These are phyloP conservation scores for Ceriops zippeliana DNA, from an alignment of 345 rosid species.

Conservation along the genomic window DNA sequence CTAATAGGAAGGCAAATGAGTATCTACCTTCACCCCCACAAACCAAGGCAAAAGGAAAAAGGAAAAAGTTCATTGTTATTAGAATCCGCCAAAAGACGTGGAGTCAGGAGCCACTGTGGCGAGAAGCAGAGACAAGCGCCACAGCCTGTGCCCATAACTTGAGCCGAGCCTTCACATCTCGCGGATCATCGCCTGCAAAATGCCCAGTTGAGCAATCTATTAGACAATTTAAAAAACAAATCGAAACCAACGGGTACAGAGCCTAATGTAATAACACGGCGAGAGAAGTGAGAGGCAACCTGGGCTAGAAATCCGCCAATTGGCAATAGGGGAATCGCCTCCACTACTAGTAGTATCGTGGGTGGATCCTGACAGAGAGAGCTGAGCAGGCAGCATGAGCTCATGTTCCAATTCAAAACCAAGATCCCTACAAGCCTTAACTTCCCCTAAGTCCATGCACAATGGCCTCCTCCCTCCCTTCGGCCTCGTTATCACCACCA, in stretches of 20 bases:
- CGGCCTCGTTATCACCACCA: constrained; percentile 80
- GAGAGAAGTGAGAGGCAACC: constrained; percentile 33
- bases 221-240: neutral
- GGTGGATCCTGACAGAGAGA: constrained; percentile 53
- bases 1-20: constrained; percentile 4
- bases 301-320: constrained; percentile 90
- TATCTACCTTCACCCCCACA: constrained; percentile 7
- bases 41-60: neutral
- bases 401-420: constrained; percentile 88
- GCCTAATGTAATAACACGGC: neutral
- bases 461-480: constrained; percentile 69
- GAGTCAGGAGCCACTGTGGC: constrained; percentile 21
- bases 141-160: constrained; percentile 98
- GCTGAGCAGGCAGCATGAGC: constrained; percentile 52
- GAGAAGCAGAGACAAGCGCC: constrained; percentile 64
- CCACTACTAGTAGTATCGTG: constrained; percentile 66
- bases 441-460: constrained; percentile 90
- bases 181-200: constrained; percentile 77
- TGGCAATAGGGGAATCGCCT: constrained; percentile 80
- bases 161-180: constrained; percentile 87
- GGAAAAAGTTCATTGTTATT: constrained; percentile 11
- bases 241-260: neutral
- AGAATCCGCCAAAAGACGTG: constrained; percentile 9
- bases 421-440: constrained; percentile 77
- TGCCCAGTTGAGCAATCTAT: neutral